Evolutionary conservation across 345 rosid genomes (phyloP), one percentile per base, ranked within the genome.

Genomic region (Excoecaria agallocha): DNA sequence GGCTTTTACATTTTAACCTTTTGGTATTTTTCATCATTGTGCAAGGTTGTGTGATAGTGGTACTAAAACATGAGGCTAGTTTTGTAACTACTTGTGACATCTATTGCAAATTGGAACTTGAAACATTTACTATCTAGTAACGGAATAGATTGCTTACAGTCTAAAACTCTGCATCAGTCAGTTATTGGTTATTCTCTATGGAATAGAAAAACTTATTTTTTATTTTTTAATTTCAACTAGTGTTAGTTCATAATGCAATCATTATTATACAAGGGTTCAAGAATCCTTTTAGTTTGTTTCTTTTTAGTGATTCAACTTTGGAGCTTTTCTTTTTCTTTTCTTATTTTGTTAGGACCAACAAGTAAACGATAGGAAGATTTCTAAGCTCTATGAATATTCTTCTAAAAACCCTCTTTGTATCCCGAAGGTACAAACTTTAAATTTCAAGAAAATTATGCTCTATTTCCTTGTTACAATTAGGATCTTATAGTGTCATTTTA

Each of bases 361-460:
- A 65, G 77, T 82, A 0, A 85, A 85, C 78, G 85, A 89, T 25
- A 56, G 90, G 13, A 81, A 77, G 76, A 86, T 87, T 68, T 25
- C 84, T 66, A 89, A 85, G 74, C 45, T 87, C 25, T 86, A 89
- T 81, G 96, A 89, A 83, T 91, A 89, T 59, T 90, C 89, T 78
- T 69, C 88, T 0, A 89, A 73, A 77, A 91, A 89, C 73, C 90
- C 93, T 81, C 93, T 89, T 77, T 91, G 89, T 55, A 86, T 91
- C 19, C 93, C 89, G 16, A 87, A 89, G 90, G 92, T 82, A 69
- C 30, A 49, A 45, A 13, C 30, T 39, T 19, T 30, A 30, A 48
- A 50, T 52, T 66, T 56, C 20, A 12, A 43, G 51, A 57, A 24
- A 57, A 13, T 41, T 25, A 2, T 41, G 6, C 43, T 9, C 30